Evolutionary conservation across 345 rosid genomes (phyloP), one percentile per base, ranked within the genome.

Genomic region (Boechera divaricarpa): DNA sequence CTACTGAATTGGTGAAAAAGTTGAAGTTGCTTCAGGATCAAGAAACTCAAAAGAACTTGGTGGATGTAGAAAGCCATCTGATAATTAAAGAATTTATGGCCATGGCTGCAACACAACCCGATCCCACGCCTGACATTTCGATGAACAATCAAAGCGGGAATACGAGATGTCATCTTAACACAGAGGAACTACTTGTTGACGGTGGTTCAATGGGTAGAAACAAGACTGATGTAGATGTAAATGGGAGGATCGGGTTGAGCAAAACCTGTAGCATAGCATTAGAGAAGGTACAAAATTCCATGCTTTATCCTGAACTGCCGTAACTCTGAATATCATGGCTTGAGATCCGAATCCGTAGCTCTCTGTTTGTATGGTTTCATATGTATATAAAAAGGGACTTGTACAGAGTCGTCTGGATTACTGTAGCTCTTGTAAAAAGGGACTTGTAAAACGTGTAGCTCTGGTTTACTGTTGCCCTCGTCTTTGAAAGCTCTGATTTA

Each of bases 11-110:
- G 10, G 65, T 71, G 24, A 71, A 71, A 67, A 58, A 45, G 33
- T 56, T 71, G 2, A 33, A 71, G 48, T 45, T 71, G 24, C 56
- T 58, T 58, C 45, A 59, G 24, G 63, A 70, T 29, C 74, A 70
- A 70, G 74, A 55, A 70, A 70, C 47, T 45, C 9, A 12, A 52
- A 59, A 53, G 49, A 53, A 35, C 12, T 67, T 52, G 28, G 24
- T 4, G 2, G 60, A 68, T 53, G 33, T 55, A 5, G 63, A 55
- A 41, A 69, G 41, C 6, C 12, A 42, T 33, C 11, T 35, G 52
- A 54, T 38, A 31, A 31, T 31, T 65, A 47, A 42, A 47, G 41
- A 64, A n/a, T 12, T 10, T 10, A 10, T 67, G 36, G 51, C 26
- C 61, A 52, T 36, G 61, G 36, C 47, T 68, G 35, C 38, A 69